These are phyloP conservation scores for Nitzschia inconspicua DNA, from an alignment of 108 stramenopile species.

Conservation along the genomic window DNA sequence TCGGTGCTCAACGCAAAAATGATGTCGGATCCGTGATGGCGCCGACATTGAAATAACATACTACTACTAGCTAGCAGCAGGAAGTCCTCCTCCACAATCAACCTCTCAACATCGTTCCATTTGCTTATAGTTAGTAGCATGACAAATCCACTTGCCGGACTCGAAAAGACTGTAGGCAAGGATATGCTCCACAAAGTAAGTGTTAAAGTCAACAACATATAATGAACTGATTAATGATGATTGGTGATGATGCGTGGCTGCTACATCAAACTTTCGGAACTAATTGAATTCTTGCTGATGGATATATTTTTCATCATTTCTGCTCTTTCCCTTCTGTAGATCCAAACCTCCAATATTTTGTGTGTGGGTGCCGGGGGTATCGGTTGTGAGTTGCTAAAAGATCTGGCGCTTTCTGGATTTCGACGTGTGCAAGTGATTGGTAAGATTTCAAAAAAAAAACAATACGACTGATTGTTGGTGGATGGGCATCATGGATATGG, in stretches of 20 bases:
- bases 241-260: background rate
- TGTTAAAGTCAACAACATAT: no score
- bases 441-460: no score
- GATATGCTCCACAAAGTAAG: conserved; percentile 25
- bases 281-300: background rate
- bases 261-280: background rate
- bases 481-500: no score
- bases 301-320: background rate
- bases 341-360: conserved; percentile 21
- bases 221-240: background rate
- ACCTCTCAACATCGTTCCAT: no score
- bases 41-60: no score
- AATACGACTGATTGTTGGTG: no score
- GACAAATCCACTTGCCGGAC: conserved; percentile 29
- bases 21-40: no score
- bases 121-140: no score
- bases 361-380: conserved; percentile 77
- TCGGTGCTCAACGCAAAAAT: no score
- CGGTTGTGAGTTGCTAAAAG: conserved; percentile 97
- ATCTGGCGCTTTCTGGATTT: conserved; percentile 93
- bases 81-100: no score
- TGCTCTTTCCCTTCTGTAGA: background rate
- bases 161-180: conserved; percentile 33
- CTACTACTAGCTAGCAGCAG: no score
- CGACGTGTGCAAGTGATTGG: conserved; percentile 87